These are phyloP conservation scores for Trichoderma koningii DNA, from an alignment of 2,329 filamentous ascomycete genomes.

Conservation along the genomic window DNA sequence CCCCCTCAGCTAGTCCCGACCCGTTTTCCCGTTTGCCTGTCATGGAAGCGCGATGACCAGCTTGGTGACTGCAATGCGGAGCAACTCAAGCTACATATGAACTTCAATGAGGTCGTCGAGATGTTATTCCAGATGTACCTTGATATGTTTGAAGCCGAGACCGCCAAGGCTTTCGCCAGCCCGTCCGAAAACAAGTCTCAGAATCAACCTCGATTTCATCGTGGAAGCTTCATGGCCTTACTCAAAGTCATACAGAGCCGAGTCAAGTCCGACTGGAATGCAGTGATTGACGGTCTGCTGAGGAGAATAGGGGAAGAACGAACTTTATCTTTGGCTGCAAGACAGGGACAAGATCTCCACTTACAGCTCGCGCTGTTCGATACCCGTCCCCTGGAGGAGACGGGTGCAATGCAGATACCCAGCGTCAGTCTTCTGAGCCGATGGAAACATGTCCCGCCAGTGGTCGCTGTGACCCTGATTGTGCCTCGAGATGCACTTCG, in stretches of 20 bases:
- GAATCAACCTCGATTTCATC: conserved; percentile 41
- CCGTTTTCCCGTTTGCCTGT: conserved; percentile 37
- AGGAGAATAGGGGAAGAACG: conserved; percentile 38
- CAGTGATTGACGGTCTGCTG: conserved; percentile 37
- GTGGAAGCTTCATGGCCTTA: conserved; percentile 44
- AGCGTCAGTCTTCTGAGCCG: conserved; percentile 37
- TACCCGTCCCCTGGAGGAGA: conserved; percentile 28
- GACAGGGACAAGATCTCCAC: conserved; percentile 42
- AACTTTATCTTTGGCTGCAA: conserved; percentile 36
- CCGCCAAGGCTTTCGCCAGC: background rate
- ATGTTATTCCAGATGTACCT: conserved; percentile 48
- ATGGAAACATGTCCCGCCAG: conserved; percentile 44
- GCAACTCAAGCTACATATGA: conserved; percentile 38
- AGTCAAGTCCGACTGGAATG: conserved; percentile 41
- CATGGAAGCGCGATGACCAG: conserved; percentile 43
- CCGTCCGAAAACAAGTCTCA: conserved; percentile 13
- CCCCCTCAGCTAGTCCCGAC: conserved; percentile 1
- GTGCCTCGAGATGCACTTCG: conserved; percentile 39
- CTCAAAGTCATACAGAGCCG: conserved; percentile 42
- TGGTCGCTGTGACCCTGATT: conserved; percentile 43
- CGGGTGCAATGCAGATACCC: conserved; percentile 30
- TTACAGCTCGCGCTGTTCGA: conserved; percentile 43
- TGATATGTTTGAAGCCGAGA: conserved; percentile 47
- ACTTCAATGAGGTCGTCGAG: conserved; percentile 42
- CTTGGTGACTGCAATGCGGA: conserved; percentile 33